Evolutionary conservation across 2,329 filamentous ascomycete genomes (phyloP), one percentile per base, ranked within the genome.

Genomic region (Colletotrichum noveboracense): DNA sequence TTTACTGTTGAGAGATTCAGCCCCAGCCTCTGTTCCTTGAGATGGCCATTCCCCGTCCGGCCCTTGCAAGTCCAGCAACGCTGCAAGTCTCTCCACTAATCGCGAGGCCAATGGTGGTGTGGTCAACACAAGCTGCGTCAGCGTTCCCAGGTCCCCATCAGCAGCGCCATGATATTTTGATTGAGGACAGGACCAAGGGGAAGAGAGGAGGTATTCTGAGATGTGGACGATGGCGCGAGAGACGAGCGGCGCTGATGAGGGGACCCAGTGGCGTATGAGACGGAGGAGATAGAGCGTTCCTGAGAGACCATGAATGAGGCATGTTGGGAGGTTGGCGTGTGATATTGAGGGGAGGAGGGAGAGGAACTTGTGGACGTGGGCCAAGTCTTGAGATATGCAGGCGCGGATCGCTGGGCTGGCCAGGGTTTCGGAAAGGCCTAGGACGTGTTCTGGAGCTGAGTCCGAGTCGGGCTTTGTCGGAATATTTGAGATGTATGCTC

Each of bases 201-300:
- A 6, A 18, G 28, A 4, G 78, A 95, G 85, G 70, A 95, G 93
- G 48, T 89, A 88, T 38, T 91, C 87, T 26, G 91, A 88, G 2
- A 94, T 86, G 71, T 89, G 87, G 12, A 87, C 85, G 48, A 93
- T 89, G 2, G 90, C 88, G 14, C 88, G 83, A 69, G 93, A 88
- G 12, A 91, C 82, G 1, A 89, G 85, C 10, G 85, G 80, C 18
- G 85, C 84, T 70, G 89, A 87, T 36, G 88, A 85, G 0, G 87
- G 82, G 61, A 94, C 90, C 77, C 88, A 89, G 32, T 88, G 87
- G 26, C 89, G 89, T 38, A 94, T 90, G 74, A 94, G 84, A 1
- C 94, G 88, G 55, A 95, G 87, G 58, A 94, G 85, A 80, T 94
- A 95, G 28, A 95, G 85, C 69, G 92, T 90, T 1, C 93, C 93